Percentiles rank a stretch among this genome's conserved stretches.
Evolutionary conservation across 225 moss, liverwort and hornwort species (phyloP).

Genomic region (Polytrichum commune): DNA sequence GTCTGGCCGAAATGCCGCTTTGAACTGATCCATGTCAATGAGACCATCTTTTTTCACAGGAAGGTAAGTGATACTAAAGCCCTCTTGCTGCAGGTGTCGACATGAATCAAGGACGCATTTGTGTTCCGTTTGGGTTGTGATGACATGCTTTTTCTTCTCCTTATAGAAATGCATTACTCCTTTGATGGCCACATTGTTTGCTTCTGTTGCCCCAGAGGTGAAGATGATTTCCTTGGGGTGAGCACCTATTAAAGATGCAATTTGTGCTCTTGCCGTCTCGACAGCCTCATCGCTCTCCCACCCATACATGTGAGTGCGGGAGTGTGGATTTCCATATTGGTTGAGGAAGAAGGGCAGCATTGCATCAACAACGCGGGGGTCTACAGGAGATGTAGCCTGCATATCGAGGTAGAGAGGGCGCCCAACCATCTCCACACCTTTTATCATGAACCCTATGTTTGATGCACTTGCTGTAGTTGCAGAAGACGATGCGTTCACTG

Average conservation of each 20-base stretch:
- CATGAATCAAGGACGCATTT: conserved; percentile 63
- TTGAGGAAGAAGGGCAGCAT: conserved; percentile 57
- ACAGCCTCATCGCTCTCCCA: conserved; percentile 62
- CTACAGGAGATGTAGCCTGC: conserved; percentile 54
- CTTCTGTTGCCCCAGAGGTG: conserved; percentile 42
- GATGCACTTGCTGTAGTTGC: not conserved
- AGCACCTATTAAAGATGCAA: conserved; percentile 43
- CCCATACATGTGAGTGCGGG: conserved; percentile 43
- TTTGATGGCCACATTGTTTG: conserved; percentile 54
- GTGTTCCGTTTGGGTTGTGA: conserved; percentile 57
- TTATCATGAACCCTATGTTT: conserved; percentile 38
- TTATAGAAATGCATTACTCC: conserved; percentile 56
- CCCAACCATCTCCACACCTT: conserved; percentile 42
- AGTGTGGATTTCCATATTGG: conserved; percentile 59
- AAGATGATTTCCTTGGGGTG: conserved; percentile 53
- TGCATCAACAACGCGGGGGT: conserved; percentile 40
- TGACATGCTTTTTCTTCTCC: conserved; percentile 50
- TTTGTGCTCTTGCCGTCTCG: conserved; percentile 38
- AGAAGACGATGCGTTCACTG: not conserved
- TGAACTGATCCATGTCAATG: conserved; percentile 45
- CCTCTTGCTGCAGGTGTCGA: conserved; percentile 56
- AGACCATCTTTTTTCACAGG: conserved; percentile 48
- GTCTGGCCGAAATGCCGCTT: conserved; percentile 39
- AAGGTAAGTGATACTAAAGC: conserved; percentile 55
- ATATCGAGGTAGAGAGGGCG: conserved; percentile 56